Base-by-base conservation (phyloP, 1,139 yeast species). In the Blastobotrys buckinghamii region DNA sequence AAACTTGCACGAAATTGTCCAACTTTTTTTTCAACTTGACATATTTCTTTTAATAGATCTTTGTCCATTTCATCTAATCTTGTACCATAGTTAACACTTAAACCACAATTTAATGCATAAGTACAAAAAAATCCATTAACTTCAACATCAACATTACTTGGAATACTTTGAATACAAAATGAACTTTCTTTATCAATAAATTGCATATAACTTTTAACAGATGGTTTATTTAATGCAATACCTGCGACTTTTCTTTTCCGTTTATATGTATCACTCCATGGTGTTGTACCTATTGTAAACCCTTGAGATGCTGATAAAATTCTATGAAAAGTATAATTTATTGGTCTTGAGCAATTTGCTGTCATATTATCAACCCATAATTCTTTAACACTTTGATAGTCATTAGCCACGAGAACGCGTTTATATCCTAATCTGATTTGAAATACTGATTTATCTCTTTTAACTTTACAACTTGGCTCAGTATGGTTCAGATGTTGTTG, bases 261-360 rank as follows among this genome's bases (percentile, higher is more conserved):
- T 52, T 71, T 70, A 59, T 74, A 83, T 1, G 81, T 71, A 1
- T 67, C 69, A 1, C 84, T 77, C 59, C 74, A 78, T 1, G 94
- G 94, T 0, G 92, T 83, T 0, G 94, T 82, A 0, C 95, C 95
- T 27, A 85, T 74, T 0, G 95, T 85, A 54, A 76, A 1, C 4
- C 68, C 70, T 50, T 79, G 83, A 0, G 82, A 74, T 4, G 75
- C 66, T 0, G 89, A 81, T 1, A 84, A 77, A 8, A 84, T 70
- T 29, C 73, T 69, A 64, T 85, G 94, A 65, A 85, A 85, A 0
- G 89, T 82, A 62, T 79, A 77, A 48, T 76, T 71, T 24, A 73
- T 64, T 0, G 95, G 94, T 40, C 95, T 67, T 1, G 94, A 84
- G 55, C 79, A 80, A 53, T 77, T 77, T 1, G 82, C 76, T 33